Evolutionary conservation across 139 green algal species (phyloP), one percentile per base, ranked within the genome.

Genomic region (Trebouxia sp.): DNA sequence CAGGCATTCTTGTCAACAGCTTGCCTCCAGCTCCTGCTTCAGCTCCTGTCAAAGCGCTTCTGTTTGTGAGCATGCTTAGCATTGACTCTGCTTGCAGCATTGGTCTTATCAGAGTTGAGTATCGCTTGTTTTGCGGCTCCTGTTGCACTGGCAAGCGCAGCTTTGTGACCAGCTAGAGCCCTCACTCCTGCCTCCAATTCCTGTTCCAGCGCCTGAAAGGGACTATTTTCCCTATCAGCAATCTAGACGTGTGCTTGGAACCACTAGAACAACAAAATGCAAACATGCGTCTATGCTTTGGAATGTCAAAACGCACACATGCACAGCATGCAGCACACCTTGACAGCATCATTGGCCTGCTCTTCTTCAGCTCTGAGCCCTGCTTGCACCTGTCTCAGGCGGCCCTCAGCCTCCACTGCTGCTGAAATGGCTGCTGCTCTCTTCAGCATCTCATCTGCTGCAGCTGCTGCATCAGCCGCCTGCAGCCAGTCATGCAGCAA

Each of bases 81-180:
- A n/a, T n/a, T n/a, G n/a, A n/a, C n/a, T n/a, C n/a, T n/a, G n/a
- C n/a, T n/a, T n/a, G n/a, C n/a, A n/a, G 76, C 76, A 80, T 67
- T 47, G 88, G 72, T 20, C 53, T 50, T n/a, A 85, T 81, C 22
- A 91, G 84, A 41, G 86, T 20, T 47, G 78, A 6, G 65, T n/a
- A n/a, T n/a, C n/a, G n/a, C n/a, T n/a, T n/a, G 82, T 30, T 90
- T 82, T 32, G 82, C 83, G 26, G 42, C 39, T 5, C 67, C 81
- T 30, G 84, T 79, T 35, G 90, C 88, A 41, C 82, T 76, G 37
- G 66, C 74, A 47, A 92, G 77, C 11, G 37, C 50, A 6, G 82
- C 74, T 3, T 80, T 66, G 37, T 58, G 69, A 14, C n/a, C 78
- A 1, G 83, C 78, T 12, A 80, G 39, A 37, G 80, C 83, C n/a